Evolutionary conservation across 2,329 filamentous ascomycete genomes (phyloP).

Genomic region (Bipolaris cookei): DNA sequence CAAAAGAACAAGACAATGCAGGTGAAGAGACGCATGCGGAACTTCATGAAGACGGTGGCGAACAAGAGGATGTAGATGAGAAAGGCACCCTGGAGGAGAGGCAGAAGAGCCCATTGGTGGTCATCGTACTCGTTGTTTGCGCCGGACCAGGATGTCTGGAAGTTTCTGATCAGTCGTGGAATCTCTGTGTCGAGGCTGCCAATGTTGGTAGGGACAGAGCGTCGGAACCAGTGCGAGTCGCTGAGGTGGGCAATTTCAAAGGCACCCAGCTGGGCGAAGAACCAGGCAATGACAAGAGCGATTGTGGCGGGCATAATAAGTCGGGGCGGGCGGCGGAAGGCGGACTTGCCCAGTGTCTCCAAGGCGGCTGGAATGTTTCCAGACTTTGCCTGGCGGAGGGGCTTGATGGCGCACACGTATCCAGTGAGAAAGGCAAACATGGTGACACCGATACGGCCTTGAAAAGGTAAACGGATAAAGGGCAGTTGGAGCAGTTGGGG

Average conservation of each 20-base stretch:
- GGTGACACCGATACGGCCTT: conserved; percentile 62
- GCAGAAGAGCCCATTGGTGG: conserved; percentile 62
- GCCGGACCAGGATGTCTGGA: conserved; percentile 59
- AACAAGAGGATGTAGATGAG: conserved; percentile 58
- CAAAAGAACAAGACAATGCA: conserved; percentile 57
- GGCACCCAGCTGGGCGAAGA: conserved; percentile 56
- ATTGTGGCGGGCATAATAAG: conserved; percentile 61
- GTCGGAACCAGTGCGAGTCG: conserved; percentile 60
- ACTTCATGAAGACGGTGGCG: conserved; percentile 57
- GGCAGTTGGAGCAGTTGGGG: conserved; percentile 59
- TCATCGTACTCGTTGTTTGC: conserved; percentile 61
- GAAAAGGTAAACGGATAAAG: conserved; percentile 62
- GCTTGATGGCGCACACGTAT: conserved; percentile 63
- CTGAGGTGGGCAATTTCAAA: conserved; percentile 57
- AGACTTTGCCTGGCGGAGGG: conserved; percentile 58
- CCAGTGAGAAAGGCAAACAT: conserved; percentile 64
- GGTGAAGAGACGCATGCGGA: conserved; percentile 55
- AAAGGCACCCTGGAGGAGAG: conserved; percentile 58
- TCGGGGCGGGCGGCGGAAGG: conserved; percentile 60
- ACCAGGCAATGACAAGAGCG: conserved; percentile 59
- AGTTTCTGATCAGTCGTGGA: conserved; percentile 53
- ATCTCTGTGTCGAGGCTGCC: conserved; percentile 56
- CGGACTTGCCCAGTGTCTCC: conserved; percentile 58
- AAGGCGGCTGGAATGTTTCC: conserved; percentile 55
- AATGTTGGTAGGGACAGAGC: conserved; percentile 55